phyloP scores from a whole-genome alignment of 225 moss, liverwort and hornwort species.

The Antitrichia curtipendula region DNA sequence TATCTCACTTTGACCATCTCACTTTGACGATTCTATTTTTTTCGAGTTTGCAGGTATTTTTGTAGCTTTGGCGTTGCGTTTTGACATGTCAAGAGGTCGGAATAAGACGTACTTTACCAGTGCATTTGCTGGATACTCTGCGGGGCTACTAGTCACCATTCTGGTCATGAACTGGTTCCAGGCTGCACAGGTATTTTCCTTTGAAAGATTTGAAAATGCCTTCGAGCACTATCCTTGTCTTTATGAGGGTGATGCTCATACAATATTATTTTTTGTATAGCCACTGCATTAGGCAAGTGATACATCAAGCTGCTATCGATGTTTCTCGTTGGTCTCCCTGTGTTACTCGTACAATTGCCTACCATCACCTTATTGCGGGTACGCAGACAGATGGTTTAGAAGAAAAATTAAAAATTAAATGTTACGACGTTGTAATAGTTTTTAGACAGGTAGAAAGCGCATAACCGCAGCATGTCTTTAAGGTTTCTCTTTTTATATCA shows the following conservation, averaged over 20 bases:
- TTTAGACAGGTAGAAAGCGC: background rate
- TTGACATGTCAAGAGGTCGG: constrained; percentile 75
- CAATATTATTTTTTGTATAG: background rate
- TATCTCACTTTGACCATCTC: background rate
- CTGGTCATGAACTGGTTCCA: constrained; percentile 99
- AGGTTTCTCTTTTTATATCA: background rate
- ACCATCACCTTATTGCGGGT: background rate
- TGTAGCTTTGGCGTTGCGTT: constrained; percentile 93
- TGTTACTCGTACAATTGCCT: background rate
- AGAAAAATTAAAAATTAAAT: background rate
- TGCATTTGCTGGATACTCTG: constrained; percentile 94
- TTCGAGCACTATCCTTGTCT: background rate
- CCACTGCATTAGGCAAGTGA: background rate
- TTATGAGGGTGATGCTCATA: background rate
- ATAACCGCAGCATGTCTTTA: background rate
- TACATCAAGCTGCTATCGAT: background rate
- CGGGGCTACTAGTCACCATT: constrained; percentile 81
- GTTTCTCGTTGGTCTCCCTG: background rate
- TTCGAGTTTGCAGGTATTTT: constrained; percentile 62
- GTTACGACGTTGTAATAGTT: background rate
- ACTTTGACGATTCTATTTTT: background rate
- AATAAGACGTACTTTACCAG: constrained; percentile 86
- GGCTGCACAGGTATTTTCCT: constrained; percentile 76
- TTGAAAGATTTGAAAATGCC: background rate
- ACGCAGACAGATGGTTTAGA: background rate